phyloP scores from a whole-genome alignment of 2,329 filamentous ascomycete genomes.

The Colletotrichum tabaci region DNA sequence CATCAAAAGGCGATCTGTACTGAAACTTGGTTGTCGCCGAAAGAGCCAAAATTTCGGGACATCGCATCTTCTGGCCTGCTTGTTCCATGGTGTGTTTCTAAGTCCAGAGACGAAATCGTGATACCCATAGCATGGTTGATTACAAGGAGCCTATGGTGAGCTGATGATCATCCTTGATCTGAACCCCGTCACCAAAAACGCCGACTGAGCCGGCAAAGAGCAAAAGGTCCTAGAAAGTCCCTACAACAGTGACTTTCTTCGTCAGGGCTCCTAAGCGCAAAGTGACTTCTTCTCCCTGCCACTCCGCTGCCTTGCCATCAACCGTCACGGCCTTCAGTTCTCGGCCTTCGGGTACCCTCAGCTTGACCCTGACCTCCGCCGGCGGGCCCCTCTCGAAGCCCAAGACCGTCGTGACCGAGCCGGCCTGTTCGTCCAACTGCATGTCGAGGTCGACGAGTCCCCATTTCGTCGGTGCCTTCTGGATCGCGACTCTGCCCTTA shows the following conservation, averaged over 20 bases:
- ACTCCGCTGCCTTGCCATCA: conserved; percentile 1
- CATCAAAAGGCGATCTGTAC: too few species aligned
- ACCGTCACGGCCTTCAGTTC: conserved; percentile 13
- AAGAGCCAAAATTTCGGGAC: too few species aligned
- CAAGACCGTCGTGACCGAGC: neutral
- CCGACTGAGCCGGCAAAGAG: too few species aligned
- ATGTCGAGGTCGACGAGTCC: conserved; percentile 14
- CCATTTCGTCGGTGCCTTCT: conserved; percentile 15
- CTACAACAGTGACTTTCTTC: conserved; percentile 1
- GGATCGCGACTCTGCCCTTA: conserved; percentile 5
- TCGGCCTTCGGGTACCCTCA: conserved; percentile 5
- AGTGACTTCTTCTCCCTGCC: conserved; percentile 9
- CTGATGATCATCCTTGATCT: too few species aligned
- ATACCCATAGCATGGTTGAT: too few species aligned
- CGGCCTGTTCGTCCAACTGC: conserved; percentile 9
- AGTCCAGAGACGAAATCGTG: too few species aligned
- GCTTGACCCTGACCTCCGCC: conserved; percentile 16
- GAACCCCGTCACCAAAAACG: too few species aligned
- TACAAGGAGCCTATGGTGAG: too few species aligned
- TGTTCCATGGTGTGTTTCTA: too few species aligned
- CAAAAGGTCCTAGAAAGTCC: neutral
- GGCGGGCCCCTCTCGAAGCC: conserved; percentile 9
- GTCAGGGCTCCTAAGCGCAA: neutral
- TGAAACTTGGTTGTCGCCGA: too few species aligned
- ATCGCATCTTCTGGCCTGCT: too few species aligned